Base-by-base conservation (phyloP, 257 asterid genomes). In the Petunia axillaris region DNA sequence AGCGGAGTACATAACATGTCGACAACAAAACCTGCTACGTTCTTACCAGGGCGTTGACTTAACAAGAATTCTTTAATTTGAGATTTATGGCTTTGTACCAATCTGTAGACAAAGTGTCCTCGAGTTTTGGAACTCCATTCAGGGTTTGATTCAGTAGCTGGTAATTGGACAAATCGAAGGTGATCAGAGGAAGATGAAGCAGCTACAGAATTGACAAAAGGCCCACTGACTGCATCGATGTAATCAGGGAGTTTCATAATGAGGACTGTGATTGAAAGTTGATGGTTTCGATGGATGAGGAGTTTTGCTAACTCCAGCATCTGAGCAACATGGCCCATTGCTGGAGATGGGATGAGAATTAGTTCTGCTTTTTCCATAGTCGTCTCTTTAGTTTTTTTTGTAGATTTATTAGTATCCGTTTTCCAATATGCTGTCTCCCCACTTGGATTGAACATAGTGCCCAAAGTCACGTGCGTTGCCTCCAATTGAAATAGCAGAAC, bases 1-100 rank as follows among this genome's bases (percentile, higher is more conserved):
- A 93, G 87, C 53, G 87, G 77, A 71, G 95, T 88, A 82, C 89
- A 88, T 5, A 91, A 65, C 98, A 91, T 93, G 87, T 93, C 95
- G 1, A 82, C 86, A 9, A 91, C 92, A 16, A 90, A 58, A 4
- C 87, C 90, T 62, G 9, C 63, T 1, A 84, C 77, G 3, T 87
- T 78, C 57, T 36, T 46, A 67, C 35, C 11, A 6, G 44, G 0
- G 6, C 64, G 79, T 0, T 84, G 80, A 38, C 64, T 48, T 48
- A 48, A 46, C 64, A 93, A 82, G 79, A 81, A 89, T 5, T 79
- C 85, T 8, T 87, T 77, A 25, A 88, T 90, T 41, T 87, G 87
- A 0, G 85, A 58, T 57, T 83, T 80, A n/a, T 89, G 94, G 82
- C 88, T 88, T 11, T 79, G 82, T 0, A 93, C 84, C 40, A 90